Percentiles rank a stretch among this genome's conserved stretches.
These are phyloP conservation scores for Aureobasidium namibiae DNA, from an alignment of 2,329 filamentous ascomycete genomes.

Conservation along the genomic window DNA sequence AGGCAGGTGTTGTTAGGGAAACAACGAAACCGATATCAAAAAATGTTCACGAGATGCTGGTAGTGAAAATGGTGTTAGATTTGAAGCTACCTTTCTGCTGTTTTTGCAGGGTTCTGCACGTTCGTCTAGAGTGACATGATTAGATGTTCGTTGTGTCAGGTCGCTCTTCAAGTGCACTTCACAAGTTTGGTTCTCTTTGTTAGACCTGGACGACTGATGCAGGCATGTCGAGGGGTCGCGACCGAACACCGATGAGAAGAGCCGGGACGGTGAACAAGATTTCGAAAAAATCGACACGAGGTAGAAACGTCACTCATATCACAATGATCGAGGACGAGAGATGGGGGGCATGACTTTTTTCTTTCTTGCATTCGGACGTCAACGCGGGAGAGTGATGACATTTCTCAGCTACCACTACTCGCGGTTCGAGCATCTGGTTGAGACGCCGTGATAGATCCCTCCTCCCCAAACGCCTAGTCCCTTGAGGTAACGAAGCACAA, in stretches of 20 bases:
- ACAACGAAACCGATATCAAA: neutral
- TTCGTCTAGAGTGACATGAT: neutral
- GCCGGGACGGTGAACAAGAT: too few relatives aligned
- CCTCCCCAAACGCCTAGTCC: constrained; percentile 23
- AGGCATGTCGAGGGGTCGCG: neutral
- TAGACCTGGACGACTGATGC: neutral
- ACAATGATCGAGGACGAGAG: neutral
- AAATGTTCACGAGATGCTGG: too few relatives aligned
- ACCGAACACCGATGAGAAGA: too few relatives aligned
- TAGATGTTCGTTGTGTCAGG: neutral
- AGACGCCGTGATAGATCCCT: constrained; percentile 10
- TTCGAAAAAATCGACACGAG: neutral
- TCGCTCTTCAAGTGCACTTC: neutral
- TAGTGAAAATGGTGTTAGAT: neutral
- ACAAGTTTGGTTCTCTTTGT: neutral
- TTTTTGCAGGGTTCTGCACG: neutral
- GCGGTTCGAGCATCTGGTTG: constrained; percentile 10
- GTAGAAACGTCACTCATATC: neutral
- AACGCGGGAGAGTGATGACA: constrained; percentile 15
- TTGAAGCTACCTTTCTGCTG: too few relatives aligned
- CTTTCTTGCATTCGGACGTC: constrained; percentile 11
- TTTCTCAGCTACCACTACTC: constrained; percentile 15
- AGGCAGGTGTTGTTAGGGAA: neutral
- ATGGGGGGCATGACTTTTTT: constrained; percentile 12
- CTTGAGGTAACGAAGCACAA: constrained; percentile 20